These are phyloP conservation scores for Entomortierella parvispora DNA, from an alignment of 192 early-diverging fungal genomes.

Conservation along the genomic window DNA sequence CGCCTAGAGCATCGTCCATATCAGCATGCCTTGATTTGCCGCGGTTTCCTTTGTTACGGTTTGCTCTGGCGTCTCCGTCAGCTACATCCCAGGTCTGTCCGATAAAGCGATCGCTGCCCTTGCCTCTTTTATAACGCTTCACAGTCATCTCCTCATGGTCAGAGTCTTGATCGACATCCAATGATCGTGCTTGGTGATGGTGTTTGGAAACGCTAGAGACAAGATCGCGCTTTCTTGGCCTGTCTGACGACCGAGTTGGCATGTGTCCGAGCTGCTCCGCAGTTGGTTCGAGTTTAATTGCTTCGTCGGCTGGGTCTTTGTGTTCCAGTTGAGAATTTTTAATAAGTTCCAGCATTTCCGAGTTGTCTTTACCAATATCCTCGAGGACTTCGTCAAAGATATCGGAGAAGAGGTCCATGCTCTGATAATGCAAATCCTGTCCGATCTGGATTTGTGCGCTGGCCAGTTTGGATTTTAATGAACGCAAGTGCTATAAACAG, in stretches of 20 bases:
- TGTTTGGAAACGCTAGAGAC: conserved; percentile 4
- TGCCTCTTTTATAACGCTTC: conserved; percentile 11
- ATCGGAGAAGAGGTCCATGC: conserved; percentile 43
- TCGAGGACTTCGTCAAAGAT: conserved; percentile 45
- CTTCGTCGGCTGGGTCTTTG: conserved; percentile 3
- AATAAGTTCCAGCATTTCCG: conserved; percentile 36
- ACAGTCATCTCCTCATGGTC: conserved; percentile 14
- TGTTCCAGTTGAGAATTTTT: conserved; percentile 13
- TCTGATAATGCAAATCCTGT: conserved; percentile 36
- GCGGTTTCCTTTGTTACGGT: not conserved
- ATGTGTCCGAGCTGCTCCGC: conserved; percentile 20
- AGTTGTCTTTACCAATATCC: conserved; percentile 46
- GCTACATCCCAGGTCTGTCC: conserved; percentile 47
- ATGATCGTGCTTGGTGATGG: not conserved
- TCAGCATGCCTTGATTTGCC: not conserved
- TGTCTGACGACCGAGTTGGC: conserved; percentile 44
- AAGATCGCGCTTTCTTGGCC: conserved; percentile 30
- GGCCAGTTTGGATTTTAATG: conserved; percentile 35
- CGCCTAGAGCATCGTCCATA: too few relatives aligned
- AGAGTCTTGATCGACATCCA: conserved; percentile 12
- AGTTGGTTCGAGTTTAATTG: not conserved
- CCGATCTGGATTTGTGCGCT: conserved; percentile 45
- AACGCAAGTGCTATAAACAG: conserved; percentile 30
- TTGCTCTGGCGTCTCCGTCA: not conserved
- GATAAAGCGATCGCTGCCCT: conserved; percentile 23